Evolutionary conservation across 75 land plant species (phyloP), one percentile per base, ranked within the genome.

Genomic region (Larix kaempferi): DNA sequence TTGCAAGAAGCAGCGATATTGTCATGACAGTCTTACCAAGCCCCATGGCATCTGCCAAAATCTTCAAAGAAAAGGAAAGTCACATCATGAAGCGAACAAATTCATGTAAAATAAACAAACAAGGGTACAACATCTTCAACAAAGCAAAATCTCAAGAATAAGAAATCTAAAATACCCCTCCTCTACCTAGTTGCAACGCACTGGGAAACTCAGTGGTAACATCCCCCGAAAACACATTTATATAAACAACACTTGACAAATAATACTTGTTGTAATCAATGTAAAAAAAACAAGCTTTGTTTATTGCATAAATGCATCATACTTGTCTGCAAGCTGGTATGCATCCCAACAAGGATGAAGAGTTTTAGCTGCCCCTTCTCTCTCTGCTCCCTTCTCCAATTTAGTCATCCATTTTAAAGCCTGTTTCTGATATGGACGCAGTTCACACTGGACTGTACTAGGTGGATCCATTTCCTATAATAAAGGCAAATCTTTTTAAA

Each of bases 21-120:
- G 94, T 88, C 98, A 95, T 95, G 22, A 95, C 92, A 58, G 98
- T 95, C 65, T 95, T 95, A 12, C 91, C 98, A 57, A 94, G 91
- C 14, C 93, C 98, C 95, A 94, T 94, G 71, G 95, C 98, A 91
- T 94, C 95, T 66, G 95, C 93, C 62, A 60, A 60, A 60, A 60
- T 60, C 98, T 92, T 69, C 72, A 69, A 41, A 22, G 7, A 21
- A 41, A 16, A 67, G 25, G 8, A 69, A 69, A 41, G 21, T 69
- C 72, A 69, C 21, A 16, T 37, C 10, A 5, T 41, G 8, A 16
- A 69, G 41, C 12, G 21, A 33, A 44, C 25, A 69, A 39, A 21
- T 39, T 58, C 33, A 57, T 15, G n/a, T 12, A 35, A 61, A 79
- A 78, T 71, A 76, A 41, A 23, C 22, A 77, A 54, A 67, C 7